Percentiles rank a stretch among this genome's conserved stretches.
phyloP scores from a whole-genome alignment of 2,329 filamentous ascomycete species.

The Fusarium sp. region DNA sequence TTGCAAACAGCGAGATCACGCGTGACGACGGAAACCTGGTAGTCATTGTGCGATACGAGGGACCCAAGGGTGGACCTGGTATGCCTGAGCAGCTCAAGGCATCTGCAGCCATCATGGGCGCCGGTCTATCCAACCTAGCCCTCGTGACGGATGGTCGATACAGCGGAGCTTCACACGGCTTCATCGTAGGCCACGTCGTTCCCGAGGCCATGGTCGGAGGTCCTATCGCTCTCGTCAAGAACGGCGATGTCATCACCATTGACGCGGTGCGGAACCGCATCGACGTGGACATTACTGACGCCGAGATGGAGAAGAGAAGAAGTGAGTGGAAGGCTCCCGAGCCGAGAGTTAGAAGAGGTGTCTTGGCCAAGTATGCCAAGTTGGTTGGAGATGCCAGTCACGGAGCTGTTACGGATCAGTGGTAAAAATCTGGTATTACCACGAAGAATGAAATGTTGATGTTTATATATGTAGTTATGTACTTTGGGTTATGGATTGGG shows the following conservation, averaged over 20 bases:
- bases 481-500: not conserved
- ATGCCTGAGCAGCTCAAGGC: slow-evolving; percentile 97
- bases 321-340: slow-evolving; percentile 77
- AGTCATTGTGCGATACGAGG: slow-evolving; percentile 91
- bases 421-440: slow-evolving; percentile 35
- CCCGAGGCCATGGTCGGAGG: slow-evolving; percentile 92
- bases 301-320: slow-evolving; percentile 75
- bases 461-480: not conserved
- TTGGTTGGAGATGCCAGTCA: slow-evolving; percentile 93
- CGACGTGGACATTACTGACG: slow-evolving; percentile 72
- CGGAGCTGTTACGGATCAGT: slow-evolving; percentile 84
- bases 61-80: slow-evolving; percentile 90
- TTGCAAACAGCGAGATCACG: slow-evolving; percentile 74
- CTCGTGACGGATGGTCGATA: slow-evolving; percentile 94
- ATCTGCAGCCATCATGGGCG: slow-evolving; percentile 91
- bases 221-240: slow-evolving; percentile 83
- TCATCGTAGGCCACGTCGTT: slow-evolving; percentile 93
- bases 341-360: slow-evolving; percentile 82
- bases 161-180: slow-evolving; percentile 88
- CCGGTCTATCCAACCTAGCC: slow-evolving; percentile 86
- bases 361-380: slow-evolving; percentile 88
- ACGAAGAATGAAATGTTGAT: not conserved
- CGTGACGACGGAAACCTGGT: slow-evolving; percentile 79
- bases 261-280: slow-evolving; percentile 86
- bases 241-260: slow-evolving; percentile 89